Conservation (phyloP, 768 basidiomycete species). For the Baorangia bicolor region DNA sequence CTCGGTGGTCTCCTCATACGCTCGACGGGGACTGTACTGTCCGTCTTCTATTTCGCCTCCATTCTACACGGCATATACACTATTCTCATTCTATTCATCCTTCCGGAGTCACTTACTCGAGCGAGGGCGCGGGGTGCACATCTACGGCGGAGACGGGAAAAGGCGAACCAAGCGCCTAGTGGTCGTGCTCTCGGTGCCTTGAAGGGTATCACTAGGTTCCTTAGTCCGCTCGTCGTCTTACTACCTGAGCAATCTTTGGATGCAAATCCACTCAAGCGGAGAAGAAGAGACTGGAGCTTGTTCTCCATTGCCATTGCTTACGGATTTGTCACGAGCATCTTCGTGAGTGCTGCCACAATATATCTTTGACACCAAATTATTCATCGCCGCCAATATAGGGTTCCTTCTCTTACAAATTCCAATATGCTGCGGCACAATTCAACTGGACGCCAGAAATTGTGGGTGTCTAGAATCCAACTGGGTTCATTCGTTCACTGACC, state of each 20-base stretch:
- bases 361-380: background rate
- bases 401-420: slow-evolving; percentile 55
- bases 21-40: slow-evolving; percentile 50
- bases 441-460: slow-evolving; percentile 69
- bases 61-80: slow-evolving; percentile 50
- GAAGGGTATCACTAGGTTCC: slow-evolving; percentile 54
- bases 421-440: slow-evolving; percentile 62
- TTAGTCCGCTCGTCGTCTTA: slow-evolving; percentile 71
- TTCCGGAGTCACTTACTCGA: slow-evolving; percentile 77
- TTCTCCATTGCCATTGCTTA: slow-evolving; percentile 53
- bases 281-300: slow-evolving; percentile 63
- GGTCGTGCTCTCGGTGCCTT: slow-evolving; percentile 18
- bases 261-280: slow-evolving; percentile 40
- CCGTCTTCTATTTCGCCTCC: slow-evolving; percentile 70
- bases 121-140: slow-evolving; percentile 38
- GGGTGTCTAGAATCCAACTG: slow-evolving; percentile 14
- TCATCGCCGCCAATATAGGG: slow-evolving; percentile 41
- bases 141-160: slow-evolving; percentile 13
- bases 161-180: slow-evolving; percentile 1
- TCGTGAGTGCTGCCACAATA: slow-evolving; percentile 39
- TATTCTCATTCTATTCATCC: slow-evolving; percentile 49
- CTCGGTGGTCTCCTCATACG: slow-evolving; percentile 66
- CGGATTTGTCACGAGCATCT: slow-evolving; percentile 42
- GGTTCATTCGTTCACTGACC: background rate
- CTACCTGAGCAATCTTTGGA: slow-evolving; percentile 39